Conservation (phyloP, 495 filamentous ascomycete genomes). For the Neurospora sublineolata region DNA sequence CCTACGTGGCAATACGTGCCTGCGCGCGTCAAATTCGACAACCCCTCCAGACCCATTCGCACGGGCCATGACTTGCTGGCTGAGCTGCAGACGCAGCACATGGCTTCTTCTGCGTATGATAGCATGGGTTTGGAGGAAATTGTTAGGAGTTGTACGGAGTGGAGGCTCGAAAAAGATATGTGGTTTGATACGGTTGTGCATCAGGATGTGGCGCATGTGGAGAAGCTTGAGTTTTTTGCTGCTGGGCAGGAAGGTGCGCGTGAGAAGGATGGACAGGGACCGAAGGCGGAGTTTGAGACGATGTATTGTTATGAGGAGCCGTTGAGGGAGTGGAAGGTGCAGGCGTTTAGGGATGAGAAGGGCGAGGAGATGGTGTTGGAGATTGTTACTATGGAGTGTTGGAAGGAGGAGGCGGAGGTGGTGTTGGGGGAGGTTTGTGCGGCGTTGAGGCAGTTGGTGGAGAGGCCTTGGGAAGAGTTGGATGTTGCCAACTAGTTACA, state of each 20-base stretch:
- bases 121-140: constrained; percentile 27
- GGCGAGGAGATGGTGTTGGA: constrained; percentile 29
- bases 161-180: constrained; percentile 5
- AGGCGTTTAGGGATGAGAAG: constrained; percentile 26
- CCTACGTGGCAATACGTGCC: constrained; percentile 36
- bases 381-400: constrained; percentile 32
- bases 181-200: constrained; percentile 38
- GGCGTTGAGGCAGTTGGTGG: constrained; percentile 18
- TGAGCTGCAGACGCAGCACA: constrained; percentile 26
- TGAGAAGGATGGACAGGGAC: constrained; percentile 19
- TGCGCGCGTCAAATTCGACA: constrained; percentile 22
- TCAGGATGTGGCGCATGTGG: constrained; percentile 34
- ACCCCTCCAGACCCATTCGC: constrained; percentile 1
- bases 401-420: constrained; percentile 24
- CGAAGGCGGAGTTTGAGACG: constrained; percentile 25
- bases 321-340: constrained; percentile 35
- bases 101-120: constrained; percentile 25
- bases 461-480: constrained; percentile 13
- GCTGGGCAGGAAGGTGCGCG: constrained; percentile 24
- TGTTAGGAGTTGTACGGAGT: constrained; percentile 17
- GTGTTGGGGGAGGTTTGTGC: constrained; percentile 25
- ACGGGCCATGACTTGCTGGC: constrained; percentile 22
- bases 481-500: neutral
- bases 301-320: constrained; percentile 34
- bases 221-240: constrained; percentile 25